Evolutionary conservation across 1,284 basidiomycete species (phyloP).

Genomic region (Cutaneotrichosporon spelunceum): DNA sequence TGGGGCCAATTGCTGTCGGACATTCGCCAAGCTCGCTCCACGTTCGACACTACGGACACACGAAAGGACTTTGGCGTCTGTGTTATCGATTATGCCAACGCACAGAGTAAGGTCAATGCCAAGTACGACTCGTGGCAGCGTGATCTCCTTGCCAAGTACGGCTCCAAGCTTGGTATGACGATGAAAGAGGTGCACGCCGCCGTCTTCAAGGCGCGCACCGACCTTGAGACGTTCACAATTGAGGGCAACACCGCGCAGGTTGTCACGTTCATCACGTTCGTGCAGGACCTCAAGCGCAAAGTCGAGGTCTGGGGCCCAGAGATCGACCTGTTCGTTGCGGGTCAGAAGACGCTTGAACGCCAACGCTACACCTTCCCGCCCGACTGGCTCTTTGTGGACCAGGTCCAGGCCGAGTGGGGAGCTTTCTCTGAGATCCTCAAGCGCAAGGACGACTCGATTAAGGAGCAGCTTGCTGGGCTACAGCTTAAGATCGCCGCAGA

Average conservation of each 20-base stretch:
- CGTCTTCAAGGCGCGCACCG: slow-evolving; percentile 87
- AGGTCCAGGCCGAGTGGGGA: slow-evolving; percentile 95
- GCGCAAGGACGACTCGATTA: slow-evolving; percentile 96
- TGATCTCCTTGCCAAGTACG: slow-evolving; percentile 88
- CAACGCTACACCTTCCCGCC: slow-evolving; percentile 95
- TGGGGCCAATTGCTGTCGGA: slow-evolving; percentile 96
- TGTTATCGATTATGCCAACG: slow-evolving; percentile 95
- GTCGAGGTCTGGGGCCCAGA: slow-evolving; percentile 95
- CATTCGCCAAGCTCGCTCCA: slow-evolving; percentile 92
- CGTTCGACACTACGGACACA: slow-evolving; percentile 94
- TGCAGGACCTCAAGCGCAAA: slow-evolving; percentile 96
- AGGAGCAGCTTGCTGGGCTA: slow-evolving; percentile 88
- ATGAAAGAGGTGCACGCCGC: slow-evolving; percentile 96
- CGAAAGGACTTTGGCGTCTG: slow-evolving; percentile 88
- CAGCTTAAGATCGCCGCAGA: slow-evolving; percentile 99
- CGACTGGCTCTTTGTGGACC: slow-evolving; percentile 98
- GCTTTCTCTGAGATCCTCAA: slow-evolving; percentile 97
- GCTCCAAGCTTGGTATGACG: slow-evolving; percentile 80
- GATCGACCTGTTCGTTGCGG: slow-evolving; percentile 87
- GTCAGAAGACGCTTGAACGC: slow-evolving; percentile 94
- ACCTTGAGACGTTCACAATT: slow-evolving; percentile 87
- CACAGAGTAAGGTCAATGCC: slow-evolving; percentile 93
- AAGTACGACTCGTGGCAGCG: slow-evolving; percentile 98
- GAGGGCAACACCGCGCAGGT: slow-evolving; percentile 78
- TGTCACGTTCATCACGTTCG: slow-evolving; percentile 98